A percentile compares a stretch with the other conserved stretches of the same genome.
Conservation (phyloP, 2,329 filamentous ascomycete genomes). For the Fusarium verticillioides region DNA sequence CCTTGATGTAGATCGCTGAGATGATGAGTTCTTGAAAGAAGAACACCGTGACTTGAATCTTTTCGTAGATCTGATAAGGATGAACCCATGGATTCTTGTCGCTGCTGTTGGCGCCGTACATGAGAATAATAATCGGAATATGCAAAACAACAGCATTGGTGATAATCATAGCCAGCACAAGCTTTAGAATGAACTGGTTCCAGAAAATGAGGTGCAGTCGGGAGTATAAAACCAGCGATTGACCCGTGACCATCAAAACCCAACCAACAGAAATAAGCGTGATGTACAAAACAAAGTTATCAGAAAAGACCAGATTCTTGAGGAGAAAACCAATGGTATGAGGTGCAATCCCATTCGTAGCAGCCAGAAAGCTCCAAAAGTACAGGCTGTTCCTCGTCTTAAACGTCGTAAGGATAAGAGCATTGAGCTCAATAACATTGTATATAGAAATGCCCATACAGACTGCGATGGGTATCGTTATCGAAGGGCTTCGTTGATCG, state of each 20-base stretch:
- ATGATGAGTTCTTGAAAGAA: conserved; percentile 66
- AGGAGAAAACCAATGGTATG: conserved; percentile 58
- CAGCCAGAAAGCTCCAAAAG: conserved; percentile 52
- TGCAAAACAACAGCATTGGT: conserved; percentile 60
- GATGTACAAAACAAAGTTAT: conserved; percentile 32
- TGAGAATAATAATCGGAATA: conserved; percentile 64
- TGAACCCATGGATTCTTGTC: conserved; percentile 31
- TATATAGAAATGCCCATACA: conserved; percentile 43
- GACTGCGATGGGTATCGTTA: conserved; percentile 6
- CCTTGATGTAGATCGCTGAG: conserved; percentile 61
- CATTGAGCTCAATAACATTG: conserved; percentile 50
- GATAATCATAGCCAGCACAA: conserved; percentile 68
- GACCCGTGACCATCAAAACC: conserved; percentile 67
- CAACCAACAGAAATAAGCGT: conserved; percentile 47
- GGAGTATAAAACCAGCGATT: conserved; percentile 71
- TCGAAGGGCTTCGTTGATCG: background rate
- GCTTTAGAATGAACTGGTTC: conserved; percentile 58
- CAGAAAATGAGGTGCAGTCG: conserved; percentile 69
- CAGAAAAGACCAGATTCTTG: conserved; percentile 46
- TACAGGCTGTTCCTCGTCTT: conserved; percentile 48
- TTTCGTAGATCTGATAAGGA: conserved; percentile 60
- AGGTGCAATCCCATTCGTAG: conserved; percentile 48
- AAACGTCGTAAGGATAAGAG: conserved; percentile 49
- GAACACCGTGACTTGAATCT: conserved; percentile 66
- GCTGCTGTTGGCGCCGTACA: conserved; percentile 61